Conservation (phyloP, 2,329 filamentous ascomycete genomes). For the Botrytis sinoallii region DNA sequence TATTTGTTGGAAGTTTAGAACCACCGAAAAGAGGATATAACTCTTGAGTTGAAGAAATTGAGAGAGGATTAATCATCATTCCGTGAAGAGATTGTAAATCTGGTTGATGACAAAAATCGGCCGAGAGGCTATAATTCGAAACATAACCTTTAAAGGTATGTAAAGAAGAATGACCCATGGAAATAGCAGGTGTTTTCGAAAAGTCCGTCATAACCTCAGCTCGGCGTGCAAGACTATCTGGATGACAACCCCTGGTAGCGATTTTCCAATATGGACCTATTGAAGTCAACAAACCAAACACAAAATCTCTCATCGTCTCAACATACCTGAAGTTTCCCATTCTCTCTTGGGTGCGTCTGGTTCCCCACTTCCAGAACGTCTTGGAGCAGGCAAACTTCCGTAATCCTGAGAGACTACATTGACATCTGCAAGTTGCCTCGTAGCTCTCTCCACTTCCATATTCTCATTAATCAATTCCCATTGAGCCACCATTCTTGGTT, state of each 20-base stretch:
- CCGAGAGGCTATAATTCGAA: slow-evolving; percentile 45
- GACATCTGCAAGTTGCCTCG: slow-evolving; percentile 53
- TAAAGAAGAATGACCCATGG: slow-evolving; percentile 46
- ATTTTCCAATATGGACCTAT: slow-evolving; percentile 52
- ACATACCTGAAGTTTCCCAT: slow-evolving; percentile 32
- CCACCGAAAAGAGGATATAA: slow-evolving; percentile 60
- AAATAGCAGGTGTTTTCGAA: slow-evolving; percentile 47
- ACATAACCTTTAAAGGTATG: slow-evolving; percentile 40
- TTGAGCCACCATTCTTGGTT: slow-evolving; percentile 58
- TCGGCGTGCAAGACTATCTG: slow-evolving; percentile 57
- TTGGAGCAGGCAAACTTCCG: slow-evolving; percentile 43
- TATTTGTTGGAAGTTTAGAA: slow-evolving; percentile 60
- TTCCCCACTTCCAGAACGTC: neutral
- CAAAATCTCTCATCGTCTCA: slow-evolving; percentile 38
- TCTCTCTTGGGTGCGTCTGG: slow-evolving; percentile 13
- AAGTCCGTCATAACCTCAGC: slow-evolving; percentile 46
- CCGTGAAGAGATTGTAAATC: slow-evolving; percentile 54
- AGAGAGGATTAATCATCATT: slow-evolving; percentile 54
- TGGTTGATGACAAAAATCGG: slow-evolving; percentile 48
- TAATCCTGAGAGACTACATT: slow-evolving; percentile 49
- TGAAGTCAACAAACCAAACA: slow-evolving; percentile 48
- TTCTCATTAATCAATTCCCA: slow-evolving; percentile 54
- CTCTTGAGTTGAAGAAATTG: slow-evolving; percentile 50
- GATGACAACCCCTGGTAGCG: slow-evolving; percentile 58
- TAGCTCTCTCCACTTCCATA: slow-evolving; percentile 47